Evolutionary conservation across 495 filamentous ascomycete genomes (phyloP).

Genomic region (Tuber aestivum): DNA sequence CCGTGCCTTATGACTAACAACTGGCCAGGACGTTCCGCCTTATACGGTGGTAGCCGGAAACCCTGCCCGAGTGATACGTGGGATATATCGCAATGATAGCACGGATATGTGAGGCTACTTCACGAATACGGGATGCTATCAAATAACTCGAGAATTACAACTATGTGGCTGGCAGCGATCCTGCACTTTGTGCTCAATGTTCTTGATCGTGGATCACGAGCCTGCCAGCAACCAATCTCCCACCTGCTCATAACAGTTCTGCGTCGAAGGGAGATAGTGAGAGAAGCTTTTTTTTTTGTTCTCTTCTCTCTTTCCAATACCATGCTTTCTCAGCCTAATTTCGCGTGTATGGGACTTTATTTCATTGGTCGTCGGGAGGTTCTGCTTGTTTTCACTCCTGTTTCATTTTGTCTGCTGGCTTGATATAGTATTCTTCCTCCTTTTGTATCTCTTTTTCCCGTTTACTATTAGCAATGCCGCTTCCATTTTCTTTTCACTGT

Average conservation of each 20-base stretch:
- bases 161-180: background rate
- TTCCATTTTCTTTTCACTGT: background rate
- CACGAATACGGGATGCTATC: background rate
- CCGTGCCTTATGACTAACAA: conserved; percentile 14
- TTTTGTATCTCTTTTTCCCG: background rate
- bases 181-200: background rate
- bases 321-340: background rate
- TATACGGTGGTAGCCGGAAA: conserved; percentile 60
- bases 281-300: background rate
- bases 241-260: background rate
- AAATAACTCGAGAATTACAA: background rate
- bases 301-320: background rate
- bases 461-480: background rate
- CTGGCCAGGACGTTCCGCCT: conserved; percentile 54
- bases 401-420: background rate
- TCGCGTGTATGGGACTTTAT: background rate
- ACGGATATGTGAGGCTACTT: background rate
- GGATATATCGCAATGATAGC: conserved; percentile 45
- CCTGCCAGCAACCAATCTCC: background rate
- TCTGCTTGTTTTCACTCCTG: background rate
- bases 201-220: background rate
- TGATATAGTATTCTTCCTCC: background rate
- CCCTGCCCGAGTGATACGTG: conserved; percentile 56
- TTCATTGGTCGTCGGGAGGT: conserved; percentile 2
- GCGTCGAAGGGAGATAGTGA: background rate